These are phyloP conservation scores for Vinca minor DNA, from an alignment of 257 asterid genomes.

Conservation along the genomic window DNA sequence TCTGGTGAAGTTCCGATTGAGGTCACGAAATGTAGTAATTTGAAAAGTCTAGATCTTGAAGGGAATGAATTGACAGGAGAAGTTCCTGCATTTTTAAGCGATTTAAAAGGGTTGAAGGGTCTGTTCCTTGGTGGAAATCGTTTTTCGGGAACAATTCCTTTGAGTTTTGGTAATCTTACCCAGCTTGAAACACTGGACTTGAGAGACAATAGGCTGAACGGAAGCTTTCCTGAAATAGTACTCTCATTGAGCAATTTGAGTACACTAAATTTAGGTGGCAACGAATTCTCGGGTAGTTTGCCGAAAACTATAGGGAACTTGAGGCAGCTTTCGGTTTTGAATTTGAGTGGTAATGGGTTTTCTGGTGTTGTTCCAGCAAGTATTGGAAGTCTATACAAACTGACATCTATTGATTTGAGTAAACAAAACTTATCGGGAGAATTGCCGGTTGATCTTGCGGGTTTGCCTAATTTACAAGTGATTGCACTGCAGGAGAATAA, in stretches of 20 bases:
- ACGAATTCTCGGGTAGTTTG: slow-evolving; percentile 42
- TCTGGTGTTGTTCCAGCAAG: slow-evolving; percentile 43
- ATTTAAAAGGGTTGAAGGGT: slow-evolving; percentile 29
- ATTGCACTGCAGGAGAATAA: slow-evolving; percentile 60
- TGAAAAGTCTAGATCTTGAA: slow-evolving; percentile 51
- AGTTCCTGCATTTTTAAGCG: slow-evolving; percentile 34
- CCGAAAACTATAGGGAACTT: slow-evolving; percentile 39
- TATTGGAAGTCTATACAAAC: slow-evolving; percentile 51
- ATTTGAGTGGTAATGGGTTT: slow-evolving; percentile 52
- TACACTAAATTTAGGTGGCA: slow-evolving; percentile 45
- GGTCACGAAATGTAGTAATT: slow-evolving; percentile 32
- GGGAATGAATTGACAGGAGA: slow-evolving; percentile 44
- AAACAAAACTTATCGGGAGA: slow-evolving; percentile 52
- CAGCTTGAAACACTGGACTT: slow-evolving; percentile 42
- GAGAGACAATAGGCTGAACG: slow-evolving; percentile 36
- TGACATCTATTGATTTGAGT: slow-evolving; percentile 49
- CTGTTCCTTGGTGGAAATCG: slow-evolving; percentile 44
- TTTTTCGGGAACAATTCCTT: slow-evolving; percentile 40
- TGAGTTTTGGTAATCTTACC: slow-evolving; percentile 33
- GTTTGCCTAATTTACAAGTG: slow-evolving; percentile 64
- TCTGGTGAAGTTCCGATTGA: slow-evolving; percentile 39
- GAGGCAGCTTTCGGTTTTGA: slow-evolving; percentile 42
- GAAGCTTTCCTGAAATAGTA: slow-evolving; percentile 40
- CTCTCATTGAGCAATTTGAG: slow-evolving; percentile 47
- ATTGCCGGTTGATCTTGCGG: slow-evolving; percentile 48